Conservation (phyloP, 345 rosid species). For the Moricandia arvensis region DNA sequence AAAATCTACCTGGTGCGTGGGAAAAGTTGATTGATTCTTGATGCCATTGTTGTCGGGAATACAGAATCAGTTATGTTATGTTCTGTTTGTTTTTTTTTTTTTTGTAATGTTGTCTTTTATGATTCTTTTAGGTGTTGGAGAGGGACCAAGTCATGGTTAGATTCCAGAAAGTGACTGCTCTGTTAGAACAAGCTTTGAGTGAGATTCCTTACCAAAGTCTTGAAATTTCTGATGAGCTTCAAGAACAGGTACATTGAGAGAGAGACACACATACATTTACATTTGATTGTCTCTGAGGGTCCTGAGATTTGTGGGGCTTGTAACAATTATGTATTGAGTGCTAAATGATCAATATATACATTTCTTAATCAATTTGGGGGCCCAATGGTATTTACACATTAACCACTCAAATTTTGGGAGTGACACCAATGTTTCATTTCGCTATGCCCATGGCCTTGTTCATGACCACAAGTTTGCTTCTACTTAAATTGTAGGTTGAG, state of each 20-base stretch:
- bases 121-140: conserved; percentile 81
- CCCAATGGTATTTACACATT: no score
- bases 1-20: conserved; percentile 83
- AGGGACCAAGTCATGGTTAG: conserved; percentile 64
- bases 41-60: conserved; percentile 6
- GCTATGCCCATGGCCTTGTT: not conserved
- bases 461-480: not conserved
- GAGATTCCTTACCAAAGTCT: conserved; percentile 60
- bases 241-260: conserved; percentile 74
- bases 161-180: conserved; percentile 67
- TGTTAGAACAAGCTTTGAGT: conserved; percentile 68
- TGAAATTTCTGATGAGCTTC: conserved; percentile 89
- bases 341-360: no score
- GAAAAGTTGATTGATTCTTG: not conserved
- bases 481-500: conserved; percentile 60
- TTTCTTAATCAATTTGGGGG: no score
- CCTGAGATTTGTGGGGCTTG: no score
- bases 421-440: no score
- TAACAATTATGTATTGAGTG: no score
- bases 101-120: not conserved
- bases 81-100: no score
- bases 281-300: no score
- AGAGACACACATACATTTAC: no score
- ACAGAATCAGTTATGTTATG: not conserved
- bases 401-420: no score